Percentiles rank a stretch among this genome's conserved stretches.
These are phyloP conservation scores for Populus trichocarpa DNA, from an alignment of 441 rosid genomes.

Conservation along the genomic window DNA sequence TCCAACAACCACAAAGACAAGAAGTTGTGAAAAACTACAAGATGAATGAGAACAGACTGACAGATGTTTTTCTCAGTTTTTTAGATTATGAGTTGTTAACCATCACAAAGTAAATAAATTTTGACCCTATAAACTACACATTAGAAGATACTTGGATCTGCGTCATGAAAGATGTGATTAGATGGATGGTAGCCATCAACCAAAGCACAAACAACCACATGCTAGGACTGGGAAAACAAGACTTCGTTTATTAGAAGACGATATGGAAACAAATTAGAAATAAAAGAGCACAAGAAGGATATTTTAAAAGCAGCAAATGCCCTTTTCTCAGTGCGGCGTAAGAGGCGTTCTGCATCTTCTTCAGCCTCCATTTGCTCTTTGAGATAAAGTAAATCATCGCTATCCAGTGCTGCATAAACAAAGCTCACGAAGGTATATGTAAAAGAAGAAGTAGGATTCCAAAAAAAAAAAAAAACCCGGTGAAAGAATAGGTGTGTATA, in stretches of 20 bases:
- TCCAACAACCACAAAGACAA: not conserved
- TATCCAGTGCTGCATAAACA: slow-evolving; percentile 83
- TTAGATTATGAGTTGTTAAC: not conserved
- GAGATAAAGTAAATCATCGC: slow-evolving; percentile 94
- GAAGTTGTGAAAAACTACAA: not conserved
- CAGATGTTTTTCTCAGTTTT: not conserved
- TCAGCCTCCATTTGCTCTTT: slow-evolving; percentile 99
- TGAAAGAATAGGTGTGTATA: not conserved
- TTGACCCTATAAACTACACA: not conserved
- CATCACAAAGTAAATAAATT: not conserved
- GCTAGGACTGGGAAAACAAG: not conserved
- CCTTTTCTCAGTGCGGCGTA: slow-evolving; percentile 92
- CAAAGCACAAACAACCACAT: not conserved
- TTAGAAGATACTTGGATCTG: not conserved
- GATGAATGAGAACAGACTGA: not conserved
- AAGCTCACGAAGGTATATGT: slow-evolving; percentile 31
- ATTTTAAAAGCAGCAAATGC: slow-evolving; percentile 97
- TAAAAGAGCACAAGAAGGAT: slow-evolving; percentile 48
- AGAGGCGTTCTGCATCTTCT: slow-evolving; percentile 96
- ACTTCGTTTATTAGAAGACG: not conserved
- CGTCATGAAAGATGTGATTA: not conserved
- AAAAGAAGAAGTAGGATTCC: slow-evolving; percentile 1
- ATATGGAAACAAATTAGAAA: not conserved
- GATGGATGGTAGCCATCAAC: not conserved
- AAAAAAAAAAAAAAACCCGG: not conserved